Base-by-base conservation (phyloP, 116 monocot species). In the Papilionanthe hybrid region DNA sequence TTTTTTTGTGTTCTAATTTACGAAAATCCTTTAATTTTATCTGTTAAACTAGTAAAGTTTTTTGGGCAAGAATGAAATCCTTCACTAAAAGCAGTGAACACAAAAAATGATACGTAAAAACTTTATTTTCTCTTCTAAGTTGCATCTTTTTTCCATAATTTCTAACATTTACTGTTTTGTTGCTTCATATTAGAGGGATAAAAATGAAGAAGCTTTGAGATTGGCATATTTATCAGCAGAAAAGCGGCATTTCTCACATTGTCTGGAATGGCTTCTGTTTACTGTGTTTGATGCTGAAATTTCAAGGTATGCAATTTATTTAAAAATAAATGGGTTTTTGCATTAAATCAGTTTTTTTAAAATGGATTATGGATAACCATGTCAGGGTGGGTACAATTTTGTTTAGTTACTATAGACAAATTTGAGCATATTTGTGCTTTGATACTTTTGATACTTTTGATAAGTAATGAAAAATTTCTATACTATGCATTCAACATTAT, bases 261-360 rank as follows among this genome's bases (percentile, higher is more conserved):
- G 93, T 81, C 80, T 99, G 85, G 99, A 99, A 83, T 99, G 99
- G 99, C 95, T 99, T 83, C 89, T 99, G 8, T 99, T 99, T 85
- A 95, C 99, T 48, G 99, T 99, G 81, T 99, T 99, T 90, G 99
- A 99, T 92, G 99, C 99, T 85, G 93, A 99, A 79, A 95, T 99
- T 83, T 95, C 99, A 85, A 94, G 92, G 97, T 98, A 91, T 79
- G 25, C 25, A 27, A 5, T 44, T 44, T 73, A 22, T 42, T 53
- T 73, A 29, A 1, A 45, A 44, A 30, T 20, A 42, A 73, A 48
- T 28, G 1, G 0, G 2, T 27, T 75, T 28, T 28, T 18, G 28
- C 20, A 27, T 75, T 13, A 4, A 20, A 44, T 73, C 9, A 0
- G 12, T 73, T 44, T 43, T n/a, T 44, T 73, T 44, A 5, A 1